Base-by-base conservation (phyloP, 2,329 filamentous ascomycete genomes). In the Didymella pomorum region DNA sequence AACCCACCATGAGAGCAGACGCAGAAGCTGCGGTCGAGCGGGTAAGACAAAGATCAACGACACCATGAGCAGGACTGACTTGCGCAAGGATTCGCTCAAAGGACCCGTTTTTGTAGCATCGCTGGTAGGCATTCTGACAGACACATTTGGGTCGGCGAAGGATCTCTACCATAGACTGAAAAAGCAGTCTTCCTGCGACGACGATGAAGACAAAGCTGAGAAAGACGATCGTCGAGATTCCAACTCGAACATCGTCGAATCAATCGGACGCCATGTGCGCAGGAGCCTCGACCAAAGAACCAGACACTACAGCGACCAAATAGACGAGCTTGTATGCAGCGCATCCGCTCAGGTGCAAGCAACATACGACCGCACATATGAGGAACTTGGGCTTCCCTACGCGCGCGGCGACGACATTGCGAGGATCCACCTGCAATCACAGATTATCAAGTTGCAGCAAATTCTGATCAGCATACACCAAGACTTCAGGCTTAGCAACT, bases 391-490 rank as follows among this genome's bases (percentile, higher is more conserved):
- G 12, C 67, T 74, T 46, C 58, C 58, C n/a, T 76, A 66, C 47
- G 72, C 73, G 4, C 56, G 65, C 14, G 73, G 73, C 31, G 73
- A 76, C 41, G 61, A 71, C 70, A 65, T 68, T 12, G 61, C 71
- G 2, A 72, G 70, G 35, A 71, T 62, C 26, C 70, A 74, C 35
- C 64, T 76, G 1, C 72, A 75, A 33, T 57, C 68, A 1, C 72
- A 76, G 33, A 72, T 75, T 33, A 75, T 75, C 47, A 55, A 65
- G 4, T 56, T 76, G 10, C 72, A 75, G 50, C 68, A 70, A 52
- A 68, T 67, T 0, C 60, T 74, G 6, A 58, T 76, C 26, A 61
- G 52, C 18, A 71, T 73, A 31, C 71, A 74, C 28, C 67, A 72
- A 53, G 71, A 74, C 18, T 55, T 68, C 20, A 59, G 68, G 10